Evolutionary conservation across 148 eudicot genomes (phyloP), one percentile per base, ranked within the genome.

Genomic region (Silene latifolia): DNA sequence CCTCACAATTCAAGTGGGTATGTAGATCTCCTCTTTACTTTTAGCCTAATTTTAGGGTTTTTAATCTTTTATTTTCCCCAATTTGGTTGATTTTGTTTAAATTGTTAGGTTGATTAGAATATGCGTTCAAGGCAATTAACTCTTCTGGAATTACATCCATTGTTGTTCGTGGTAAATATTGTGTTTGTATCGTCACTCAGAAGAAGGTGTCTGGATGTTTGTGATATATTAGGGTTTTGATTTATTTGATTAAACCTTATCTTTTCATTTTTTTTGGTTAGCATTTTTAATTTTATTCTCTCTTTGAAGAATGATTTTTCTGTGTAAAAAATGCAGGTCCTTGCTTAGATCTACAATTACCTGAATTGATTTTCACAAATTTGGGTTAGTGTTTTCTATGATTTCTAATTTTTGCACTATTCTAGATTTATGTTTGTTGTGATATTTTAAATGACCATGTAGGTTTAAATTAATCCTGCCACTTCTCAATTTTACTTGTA

Each of bases 181-280:
- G 97, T 0, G 99, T 92, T 21, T 89, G 94, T 54, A 98, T 95
- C 69, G 99, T 95, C 32, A 90, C 99, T 58, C 99, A 92, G 91
- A 95, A 95, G 97, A 95, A 95, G 86, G 98, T 95, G 62, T 97
- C 98, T 73, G 98, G 90, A 44, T 19, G 89, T 24, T 66, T 3
- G n/a, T 47, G 23, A 11, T 74, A 32, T 1, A 13, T 39, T 25
- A 14, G 8, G 67, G 57, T 21, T 66, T 63, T 25, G 1, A n/a
- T 24, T 69, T 4, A 15, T 58, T 19, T 25, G 5, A 24, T 62
- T 21, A 27, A 27, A 27, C 29, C 29, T 27, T 2, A 27, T 27
- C 29, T 27, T 27, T 27, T 27, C 29, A 27, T 27, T 27, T 27
- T 27, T 27, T 27, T 1, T 27, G 29, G 29, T n/a, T n/a, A n/a